Conservation (phyloP, 768 basidiomycete genomes). For the Punctularia strigosozonata region DNA sequence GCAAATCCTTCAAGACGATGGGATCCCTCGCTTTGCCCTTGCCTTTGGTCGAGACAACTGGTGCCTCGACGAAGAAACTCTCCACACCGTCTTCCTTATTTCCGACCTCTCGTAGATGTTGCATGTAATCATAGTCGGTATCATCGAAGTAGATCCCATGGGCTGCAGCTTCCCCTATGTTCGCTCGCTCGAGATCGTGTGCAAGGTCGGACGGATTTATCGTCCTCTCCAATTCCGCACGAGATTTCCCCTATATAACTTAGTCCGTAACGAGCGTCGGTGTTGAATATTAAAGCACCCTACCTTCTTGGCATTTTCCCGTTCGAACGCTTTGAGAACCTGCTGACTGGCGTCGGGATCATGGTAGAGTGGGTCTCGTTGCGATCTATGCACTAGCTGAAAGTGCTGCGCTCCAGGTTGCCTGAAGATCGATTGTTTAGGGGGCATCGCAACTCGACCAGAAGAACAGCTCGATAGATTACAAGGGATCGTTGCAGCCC, state of each 20-base stretch:
- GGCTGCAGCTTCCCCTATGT: constrained; percentile 75
- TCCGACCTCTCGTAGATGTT: constrained; percentile 79
- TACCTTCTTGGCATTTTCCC: constrained; percentile 63
- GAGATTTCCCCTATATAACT: constrained; percentile 55
- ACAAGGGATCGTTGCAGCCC: no score
- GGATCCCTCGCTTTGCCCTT: constrained; percentile 25
- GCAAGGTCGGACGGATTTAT: constrained; percentile 36
- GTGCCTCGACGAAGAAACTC: constrained; percentile 72
- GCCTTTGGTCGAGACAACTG: constrained; percentile 26
- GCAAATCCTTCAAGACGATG: constrained; percentile 45
- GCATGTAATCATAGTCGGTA: constrained; percentile 96
- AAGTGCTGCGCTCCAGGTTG: constrained; percentile 87
- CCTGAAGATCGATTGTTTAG: constrained; percentile 73
- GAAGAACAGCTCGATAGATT: no score
- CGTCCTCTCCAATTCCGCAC: constrained; percentile 63
- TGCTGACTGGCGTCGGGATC: constrained; percentile 82
- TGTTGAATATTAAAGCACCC: neutral
- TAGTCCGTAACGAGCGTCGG: constrained; percentile 1
- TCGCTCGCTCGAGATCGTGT: constrained; percentile 32
- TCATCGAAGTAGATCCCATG: constrained; percentile 96
- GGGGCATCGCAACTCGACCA: no score
- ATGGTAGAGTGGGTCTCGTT: constrained; percentile 89
- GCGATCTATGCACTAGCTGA: constrained; percentile 94
- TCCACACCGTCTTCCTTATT: constrained; percentile 72
- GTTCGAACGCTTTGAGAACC: constrained; percentile 77